Percentiles rank a stretch among this genome's conserved stretches.
phyloP scores from a whole-genome alignment of 768 basidiomycete genomes.

The Glaciozyma antarctica region DNA sequence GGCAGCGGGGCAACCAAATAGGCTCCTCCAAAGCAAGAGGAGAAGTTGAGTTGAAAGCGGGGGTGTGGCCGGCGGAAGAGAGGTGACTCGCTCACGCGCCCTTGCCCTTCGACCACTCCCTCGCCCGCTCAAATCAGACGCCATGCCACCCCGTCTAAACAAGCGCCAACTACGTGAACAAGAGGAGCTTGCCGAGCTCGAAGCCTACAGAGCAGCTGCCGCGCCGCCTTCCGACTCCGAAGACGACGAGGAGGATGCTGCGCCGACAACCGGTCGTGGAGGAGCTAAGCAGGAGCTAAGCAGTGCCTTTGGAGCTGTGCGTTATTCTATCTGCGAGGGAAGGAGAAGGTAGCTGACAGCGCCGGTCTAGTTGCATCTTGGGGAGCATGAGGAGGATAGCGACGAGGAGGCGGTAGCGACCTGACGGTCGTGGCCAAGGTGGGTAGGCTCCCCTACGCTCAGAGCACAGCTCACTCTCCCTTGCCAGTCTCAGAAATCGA shows the following conservation, averaged over 20 bases:
- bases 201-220: not conserved
- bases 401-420: conserved; percentile 43
- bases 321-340: not conserved
- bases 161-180: conserved; percentile 40
- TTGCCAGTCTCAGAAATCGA: conserved; percentile 19
- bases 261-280: conserved; percentile 9
- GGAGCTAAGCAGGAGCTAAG: not conserved
- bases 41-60: too few relatives aligned
- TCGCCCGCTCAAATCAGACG: too few relatives aligned
- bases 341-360: not conserved
- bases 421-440: conserved; percentile 1
- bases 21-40: too few relatives aligned
- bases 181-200: conserved; percentile 39
- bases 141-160: conserved; percentile 33
- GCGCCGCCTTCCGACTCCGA: not conserved
- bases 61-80: too few relatives aligned
- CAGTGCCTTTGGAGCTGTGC: conserved; percentile 35
- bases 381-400: conserved; percentile 36
- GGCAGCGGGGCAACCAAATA: too few relatives aligned
- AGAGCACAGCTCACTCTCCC: not conserved
- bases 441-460: not conserved
- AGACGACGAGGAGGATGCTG: conserved; percentile 23
- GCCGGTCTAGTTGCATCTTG: conserved; percentile 39
- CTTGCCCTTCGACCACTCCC: too few relatives aligned
- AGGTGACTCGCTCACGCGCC: too few relatives aligned